phyloP scores from a whole-genome alignment of 208 protist genomes.

The Entamoeba histolytica region DNA sequence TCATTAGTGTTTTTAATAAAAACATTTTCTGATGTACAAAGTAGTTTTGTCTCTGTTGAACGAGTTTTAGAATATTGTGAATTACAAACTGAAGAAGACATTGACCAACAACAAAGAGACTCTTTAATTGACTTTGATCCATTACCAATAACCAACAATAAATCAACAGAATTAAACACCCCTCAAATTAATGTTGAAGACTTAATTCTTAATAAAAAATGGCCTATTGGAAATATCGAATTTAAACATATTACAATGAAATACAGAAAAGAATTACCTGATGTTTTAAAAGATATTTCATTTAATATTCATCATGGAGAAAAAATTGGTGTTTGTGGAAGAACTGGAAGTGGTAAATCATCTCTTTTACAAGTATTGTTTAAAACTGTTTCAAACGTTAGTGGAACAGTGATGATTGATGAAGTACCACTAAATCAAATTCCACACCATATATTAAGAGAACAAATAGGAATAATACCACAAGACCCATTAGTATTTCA shows the following conservation, averaged over 20 bases:
- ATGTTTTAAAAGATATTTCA: conserved; percentile 22
- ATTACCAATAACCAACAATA: neutral
- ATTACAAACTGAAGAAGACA: conserved; percentile 1
- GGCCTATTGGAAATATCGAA: neutral
- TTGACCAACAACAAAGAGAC: neutral
- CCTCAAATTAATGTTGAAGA: neutral
- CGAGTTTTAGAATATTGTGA: neutral
- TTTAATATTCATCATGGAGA: conserved; percentile 20
- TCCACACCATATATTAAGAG: conserved; percentile 10
- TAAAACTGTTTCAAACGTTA: conserved; percentile 13
- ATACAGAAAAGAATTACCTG: conserved; percentile 11
- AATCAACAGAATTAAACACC: neutral
- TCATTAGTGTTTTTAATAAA: neutral
- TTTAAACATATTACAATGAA: neutral
- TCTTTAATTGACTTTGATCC: neutral
- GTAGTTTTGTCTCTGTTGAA: neutral
- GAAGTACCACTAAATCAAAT: conserved; percentile 22
- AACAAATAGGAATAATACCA: conserved; percentile 23
- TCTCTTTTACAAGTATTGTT: conserved; percentile 24
- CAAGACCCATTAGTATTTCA: conserved; percentile 36
- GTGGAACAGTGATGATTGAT: conserved; percentile 23
- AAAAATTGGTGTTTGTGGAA: conserved; percentile 36
- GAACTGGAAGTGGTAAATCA: conserved; percentile 38
- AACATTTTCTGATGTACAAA: neutral
- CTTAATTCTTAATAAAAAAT: neutral